A percentile compares a stretch with the other conserved stretches of the same genome.
Conservation (phyloP, 2,329 filamentous ascomycete genomes). For the Sclerotinia subarctica region DNA sequence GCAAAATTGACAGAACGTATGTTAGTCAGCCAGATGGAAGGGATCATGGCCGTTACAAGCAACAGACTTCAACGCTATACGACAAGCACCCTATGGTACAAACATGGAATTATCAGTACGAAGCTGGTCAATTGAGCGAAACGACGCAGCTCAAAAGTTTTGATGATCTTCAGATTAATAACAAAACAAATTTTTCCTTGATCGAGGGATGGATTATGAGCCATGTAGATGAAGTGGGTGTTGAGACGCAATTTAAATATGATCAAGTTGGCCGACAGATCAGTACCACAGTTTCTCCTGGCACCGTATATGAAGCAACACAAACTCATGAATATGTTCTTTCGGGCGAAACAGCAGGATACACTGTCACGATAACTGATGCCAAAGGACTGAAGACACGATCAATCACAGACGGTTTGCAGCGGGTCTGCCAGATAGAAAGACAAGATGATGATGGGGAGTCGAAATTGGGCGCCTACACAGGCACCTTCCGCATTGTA, state of each 20-base stretch:
- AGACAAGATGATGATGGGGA: constrained; percentile 1
- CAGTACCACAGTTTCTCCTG: background rate
- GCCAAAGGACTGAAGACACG: background rate
- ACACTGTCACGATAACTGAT: background rate
- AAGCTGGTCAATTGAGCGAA: background rate
- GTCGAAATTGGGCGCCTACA: background rate
- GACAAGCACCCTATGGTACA: background rate
- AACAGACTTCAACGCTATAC: background rate
- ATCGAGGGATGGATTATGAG: background rate
- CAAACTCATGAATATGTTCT: background rate
- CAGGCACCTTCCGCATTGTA: background rate
- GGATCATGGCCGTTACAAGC: background rate
- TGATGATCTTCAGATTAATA: background rate
- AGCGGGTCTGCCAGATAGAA: background rate
- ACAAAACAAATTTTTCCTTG: background rate
- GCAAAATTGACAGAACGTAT: background rate
- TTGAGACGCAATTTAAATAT: background rate
- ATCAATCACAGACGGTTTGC: background rate
- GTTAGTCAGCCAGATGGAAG: background rate
- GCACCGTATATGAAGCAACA: background rate
- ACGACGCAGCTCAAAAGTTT: background rate
- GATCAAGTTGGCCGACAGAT: background rate
- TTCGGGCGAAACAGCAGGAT: background rate
- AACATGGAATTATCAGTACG: background rate
- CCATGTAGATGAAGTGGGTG: background rate